Base-by-base conservation (phyloP, 768 basidiomycete genomes). In the Russula lepida region DNA sequence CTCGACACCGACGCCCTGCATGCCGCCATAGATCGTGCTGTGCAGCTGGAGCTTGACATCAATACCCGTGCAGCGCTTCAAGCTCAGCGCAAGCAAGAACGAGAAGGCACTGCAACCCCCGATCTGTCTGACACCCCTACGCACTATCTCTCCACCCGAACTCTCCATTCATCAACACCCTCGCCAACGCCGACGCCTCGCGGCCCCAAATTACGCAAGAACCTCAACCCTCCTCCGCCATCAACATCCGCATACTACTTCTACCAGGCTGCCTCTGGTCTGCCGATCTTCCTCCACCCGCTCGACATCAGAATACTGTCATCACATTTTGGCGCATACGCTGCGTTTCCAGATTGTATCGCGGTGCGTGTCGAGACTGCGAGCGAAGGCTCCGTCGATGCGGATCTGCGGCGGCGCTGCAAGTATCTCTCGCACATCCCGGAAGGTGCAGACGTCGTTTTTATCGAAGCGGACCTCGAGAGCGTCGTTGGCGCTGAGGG, bases 351-450 rank as follows among this genome's bases (percentile, higher is more conserved):
- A 0, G 84, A 91, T 68, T 78, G 78, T 17, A 88, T 99, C 66
- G 79, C 80, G 6, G 79, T 97, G 33, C 81, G 83, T n/a, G 86
- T 97, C 30, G 90, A 92, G 67, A 84, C 84, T 15, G 77, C 81
- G 25, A 78, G 82, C 2, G 86, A 90, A 70, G 83, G 89, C 47
- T 83, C 88, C 0, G 87, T 99, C 66, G 91, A 95, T 71, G 94
- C 95, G 62, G 94, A 97, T 62, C 77, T 99, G 28, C 85, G 95
- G 51, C 90, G 92, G 73, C 86, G 95, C 33, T 98, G 92, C 78
- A 95, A 95, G 71, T 98, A 98, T 72, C 86, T 99, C 63, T 84
- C 84, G 4, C 95, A 98, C 72, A 79, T 98, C 67, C 91, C 95
- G 1, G 86, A 92, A 59, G 86, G 91, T 47, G 86, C 92, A 39